Evolutionary conservation across 768 basidiomycete genomes (phyloP).

Genomic region (Lentinula raphanica): DNA sequence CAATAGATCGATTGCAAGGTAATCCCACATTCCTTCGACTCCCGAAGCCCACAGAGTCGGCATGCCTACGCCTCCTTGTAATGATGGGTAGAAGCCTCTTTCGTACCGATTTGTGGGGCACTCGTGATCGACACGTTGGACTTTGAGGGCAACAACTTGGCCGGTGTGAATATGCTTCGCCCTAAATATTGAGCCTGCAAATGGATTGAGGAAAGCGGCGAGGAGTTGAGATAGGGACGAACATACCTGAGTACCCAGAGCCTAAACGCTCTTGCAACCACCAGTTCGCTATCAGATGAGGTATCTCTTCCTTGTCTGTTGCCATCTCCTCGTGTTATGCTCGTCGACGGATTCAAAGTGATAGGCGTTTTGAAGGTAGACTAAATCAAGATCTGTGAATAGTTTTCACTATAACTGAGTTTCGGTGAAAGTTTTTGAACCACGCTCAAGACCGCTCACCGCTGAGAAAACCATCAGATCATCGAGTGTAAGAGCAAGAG

Average conservation of each 20-base stretch:
- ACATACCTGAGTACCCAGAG: slow-evolving; percentile 70
- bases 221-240: not conserved
- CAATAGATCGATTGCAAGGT: slow-evolving; percentile 72
- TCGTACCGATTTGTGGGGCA: slow-evolving; percentile 77
- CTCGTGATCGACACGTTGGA: slow-evolving; percentile 64
- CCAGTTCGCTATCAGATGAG: slow-evolving; percentile 53
- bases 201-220: not conserved
- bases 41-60: slow-evolving; percentile 65
- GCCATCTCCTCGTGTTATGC: not conserved
- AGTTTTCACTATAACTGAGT: not conserved
- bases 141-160: slow-evolving; percentile 66
- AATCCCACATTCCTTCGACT: slow-evolving; percentile 56
- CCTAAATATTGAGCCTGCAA: slow-evolving; percentile 66
- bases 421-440: not conserved
- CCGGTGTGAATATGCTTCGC: slow-evolving; percentile 53
- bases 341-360: not conserved
- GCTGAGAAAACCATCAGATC: not conserved
- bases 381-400: not conserved
- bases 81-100: slow-evolving; percentile 57
- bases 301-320: slow-evolving; percentile 17
- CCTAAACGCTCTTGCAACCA: slow-evolving; percentile 55
- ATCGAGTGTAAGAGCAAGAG: not conserved
- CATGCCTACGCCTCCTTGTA: slow-evolving; percentile 73
- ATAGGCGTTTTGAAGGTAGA: not conserved
- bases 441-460: not conserved